phyloP scores from a whole-genome alignment of 1,284 basidiomycete genomes.

The Inonotus obliquus region DNA sequence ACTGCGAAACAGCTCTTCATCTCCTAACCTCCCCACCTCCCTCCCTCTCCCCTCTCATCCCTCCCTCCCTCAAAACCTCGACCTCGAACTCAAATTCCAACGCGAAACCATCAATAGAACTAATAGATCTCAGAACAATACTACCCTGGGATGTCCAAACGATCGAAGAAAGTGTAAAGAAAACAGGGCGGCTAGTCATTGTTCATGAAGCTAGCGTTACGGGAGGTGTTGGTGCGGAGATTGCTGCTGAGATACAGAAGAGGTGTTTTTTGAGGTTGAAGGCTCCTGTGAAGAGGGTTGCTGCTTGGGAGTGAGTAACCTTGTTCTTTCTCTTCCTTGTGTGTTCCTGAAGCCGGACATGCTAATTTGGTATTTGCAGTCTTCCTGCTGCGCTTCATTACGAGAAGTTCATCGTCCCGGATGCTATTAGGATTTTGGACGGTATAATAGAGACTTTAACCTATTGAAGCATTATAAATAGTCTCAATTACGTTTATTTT shows the following conservation, averaged over 20 bases:
- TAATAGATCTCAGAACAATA: constrained; percentile 89
- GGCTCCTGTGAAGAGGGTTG: constrained; percentile 82
- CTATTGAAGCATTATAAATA: constrained; percentile 41
- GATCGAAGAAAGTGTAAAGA: constrained; percentile 74
- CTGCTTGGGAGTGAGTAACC: constrained; percentile 85
- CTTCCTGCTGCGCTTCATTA: constrained; percentile 78
- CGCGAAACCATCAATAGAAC: constrained; percentile 74
- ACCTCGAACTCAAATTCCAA: too few species aligned
- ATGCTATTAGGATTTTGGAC: constrained; percentile 78
- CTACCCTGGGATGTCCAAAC: constrained; percentile 86
- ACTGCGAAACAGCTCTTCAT: constrained; percentile 77
- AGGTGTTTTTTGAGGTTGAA: constrained; percentile 83
- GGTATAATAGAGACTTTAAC: constrained; percentile 78
- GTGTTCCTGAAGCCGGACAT: too few species aligned
- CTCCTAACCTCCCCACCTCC: constrained; percentile 65
- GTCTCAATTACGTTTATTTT: neutral
- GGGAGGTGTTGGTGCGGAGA: constrained; percentile 83
- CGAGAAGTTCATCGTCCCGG: constrained; percentile 90
- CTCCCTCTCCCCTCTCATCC: constrained; percentile 65
- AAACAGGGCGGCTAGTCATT: constrained; percentile 81
- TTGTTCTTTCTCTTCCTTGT: constrained; percentile 9
- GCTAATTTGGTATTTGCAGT: constrained; percentile 43
- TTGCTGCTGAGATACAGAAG: constrained; percentile 82
- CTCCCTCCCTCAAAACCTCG: constrained; percentile 57
- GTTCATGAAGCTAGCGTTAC: constrained; percentile 88